phyloP scores from a whole-genome alignment of 345 rosid species.

The Sonneratia alba region DNA sequence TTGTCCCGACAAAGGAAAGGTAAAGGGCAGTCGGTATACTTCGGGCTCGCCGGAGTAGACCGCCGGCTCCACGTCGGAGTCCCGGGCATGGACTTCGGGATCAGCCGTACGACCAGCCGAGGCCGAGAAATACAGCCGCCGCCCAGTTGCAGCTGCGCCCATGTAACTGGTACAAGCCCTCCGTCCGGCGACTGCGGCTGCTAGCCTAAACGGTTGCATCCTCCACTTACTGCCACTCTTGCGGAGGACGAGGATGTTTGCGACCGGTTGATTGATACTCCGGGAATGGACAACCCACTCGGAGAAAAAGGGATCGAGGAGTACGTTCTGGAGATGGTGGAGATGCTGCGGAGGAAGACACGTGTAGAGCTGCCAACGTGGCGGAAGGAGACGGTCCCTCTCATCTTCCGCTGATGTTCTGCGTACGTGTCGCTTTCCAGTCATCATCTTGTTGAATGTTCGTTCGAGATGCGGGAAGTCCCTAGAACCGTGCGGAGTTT shows the following conservation, averaged over 20 bases:
- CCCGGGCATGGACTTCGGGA: conserved; percentile 26
- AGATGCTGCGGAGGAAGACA: conserved; percentile 5
- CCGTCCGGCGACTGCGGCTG: conserved; percentile 25
- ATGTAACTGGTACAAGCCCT: background rate
- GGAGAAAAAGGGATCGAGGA: background rate
- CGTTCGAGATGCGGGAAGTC: background rate
- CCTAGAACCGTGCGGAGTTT: background rate
- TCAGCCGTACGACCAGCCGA: conserved; percentile 33
- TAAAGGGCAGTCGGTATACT: conserved; percentile 11
- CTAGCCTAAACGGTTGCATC: conserved; percentile 7
- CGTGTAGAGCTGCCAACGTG: conserved; percentile 16
- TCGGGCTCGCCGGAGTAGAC: conserved; percentile 35
- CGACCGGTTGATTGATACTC: too few species aligned
- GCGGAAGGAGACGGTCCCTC: background rate
- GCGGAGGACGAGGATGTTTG: background rate
- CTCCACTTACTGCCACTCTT: background rate
- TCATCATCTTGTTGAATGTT: background rate
- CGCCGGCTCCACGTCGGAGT: conserved; percentile 33
- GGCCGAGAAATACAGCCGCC: conserved; percentile 18
- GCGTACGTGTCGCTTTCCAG: background rate
- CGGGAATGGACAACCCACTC: background rate
- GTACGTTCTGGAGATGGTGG: too few species aligned
- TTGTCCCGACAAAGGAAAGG: too few species aligned
- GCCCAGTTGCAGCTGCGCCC: background rate
- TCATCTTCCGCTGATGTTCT: background rate